A percentile compares a stretch with the other conserved stretches of the same genome.
Evolutionary conservation across 2,329 filamentous ascomycete species (phyloP).

Genomic region (Fusarium euwallaceae): DNA sequence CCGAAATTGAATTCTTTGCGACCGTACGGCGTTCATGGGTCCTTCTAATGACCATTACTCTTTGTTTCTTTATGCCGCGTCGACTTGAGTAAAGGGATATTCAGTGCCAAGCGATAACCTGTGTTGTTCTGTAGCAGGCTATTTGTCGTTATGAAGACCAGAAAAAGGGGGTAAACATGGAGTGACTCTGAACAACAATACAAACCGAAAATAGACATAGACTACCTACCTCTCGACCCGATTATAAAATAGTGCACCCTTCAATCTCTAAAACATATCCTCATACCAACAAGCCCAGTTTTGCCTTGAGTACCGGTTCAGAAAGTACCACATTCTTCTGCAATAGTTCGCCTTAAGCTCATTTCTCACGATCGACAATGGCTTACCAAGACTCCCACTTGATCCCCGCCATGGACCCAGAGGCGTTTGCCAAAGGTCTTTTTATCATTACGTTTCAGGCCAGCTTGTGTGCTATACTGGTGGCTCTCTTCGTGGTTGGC

Average conservation of each 20-base stretch:
- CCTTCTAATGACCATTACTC: neutral
- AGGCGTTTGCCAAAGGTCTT: neutral
- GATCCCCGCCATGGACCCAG: neutral
- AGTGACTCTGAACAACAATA: neutral
- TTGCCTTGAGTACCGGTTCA: neutral
- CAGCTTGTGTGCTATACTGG: no score
- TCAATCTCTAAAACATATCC: neutral
- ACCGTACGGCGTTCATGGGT: neutral
- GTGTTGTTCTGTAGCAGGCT: neutral
- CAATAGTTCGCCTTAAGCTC: neutral
- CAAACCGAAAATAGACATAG: neutral
- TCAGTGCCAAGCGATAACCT: neutral
- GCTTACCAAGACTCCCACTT: neutral
- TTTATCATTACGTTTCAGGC: neutral
- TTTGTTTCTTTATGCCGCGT: neutral
- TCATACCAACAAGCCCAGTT: neutral
- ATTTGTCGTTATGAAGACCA: neutral
- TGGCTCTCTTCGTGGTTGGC: neutral
- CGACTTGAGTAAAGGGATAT: neutral
- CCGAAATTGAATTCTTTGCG: neutral
- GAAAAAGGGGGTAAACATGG: neutral
- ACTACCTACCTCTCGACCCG: neutral
- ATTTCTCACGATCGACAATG: neutral
- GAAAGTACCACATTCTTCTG: neutral
- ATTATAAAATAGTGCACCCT: neutral